These are phyloP conservation scores for Phlebiopsis flavidoalba DNA, from an alignment of 768 basidiomycete genomes.

Conservation along the genomic window DNA sequence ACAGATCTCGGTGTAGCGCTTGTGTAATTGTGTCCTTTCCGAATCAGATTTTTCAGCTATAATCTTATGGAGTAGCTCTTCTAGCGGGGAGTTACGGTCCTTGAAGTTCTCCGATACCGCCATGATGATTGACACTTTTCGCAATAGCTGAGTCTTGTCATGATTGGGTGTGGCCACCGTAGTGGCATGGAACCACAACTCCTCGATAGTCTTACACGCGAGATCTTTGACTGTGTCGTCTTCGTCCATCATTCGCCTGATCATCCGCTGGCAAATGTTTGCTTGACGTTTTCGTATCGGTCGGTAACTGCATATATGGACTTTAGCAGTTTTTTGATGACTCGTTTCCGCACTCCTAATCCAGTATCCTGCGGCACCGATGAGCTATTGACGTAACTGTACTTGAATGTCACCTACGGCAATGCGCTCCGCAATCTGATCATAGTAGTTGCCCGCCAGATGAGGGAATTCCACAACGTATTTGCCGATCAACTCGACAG, in stretches of 20 bases:
- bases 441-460: slow-evolving; percentile 87
- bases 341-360: slow-evolving; percentile 87
- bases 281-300: slow-evolving; percentile 53
- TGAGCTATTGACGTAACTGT: not conserved
- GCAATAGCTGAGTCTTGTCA: slow-evolving; percentile 51
- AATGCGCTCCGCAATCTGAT: slow-evolving; percentile 83
- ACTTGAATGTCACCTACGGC: slow-evolving; percentile 49
- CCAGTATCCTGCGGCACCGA: slow-evolving; percentile 73
- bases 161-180: slow-evolving; percentile 21
- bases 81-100: slow-evolving; percentile 79
- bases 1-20: slow-evolving; percentile 76
- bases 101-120: slow-evolving; percentile 76
- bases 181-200: slow-evolving; percentile 73
- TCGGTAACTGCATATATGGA: slow-evolving; percentile 68
- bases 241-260: slow-evolving; percentile 84
- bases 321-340: slow-evolving; percentile 93
- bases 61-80: slow-evolving; percentile 81
- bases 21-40: slow-evolving; percentile 49
- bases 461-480: slow-evolving; percentile 88
- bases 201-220: slow-evolving; percentile 84
- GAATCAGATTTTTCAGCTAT: slow-evolving; percentile 64
- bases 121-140: slow-evolving; percentile 81
- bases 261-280: slow-evolving; percentile 79
- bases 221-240: slow-evolving; percentile 95
- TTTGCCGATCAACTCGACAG: slow-evolving; percentile 96